Evolutionary conservation across 2,329 filamentous ascomycete genomes (phyloP).

Genomic region (Colletotrichum lini): DNA sequence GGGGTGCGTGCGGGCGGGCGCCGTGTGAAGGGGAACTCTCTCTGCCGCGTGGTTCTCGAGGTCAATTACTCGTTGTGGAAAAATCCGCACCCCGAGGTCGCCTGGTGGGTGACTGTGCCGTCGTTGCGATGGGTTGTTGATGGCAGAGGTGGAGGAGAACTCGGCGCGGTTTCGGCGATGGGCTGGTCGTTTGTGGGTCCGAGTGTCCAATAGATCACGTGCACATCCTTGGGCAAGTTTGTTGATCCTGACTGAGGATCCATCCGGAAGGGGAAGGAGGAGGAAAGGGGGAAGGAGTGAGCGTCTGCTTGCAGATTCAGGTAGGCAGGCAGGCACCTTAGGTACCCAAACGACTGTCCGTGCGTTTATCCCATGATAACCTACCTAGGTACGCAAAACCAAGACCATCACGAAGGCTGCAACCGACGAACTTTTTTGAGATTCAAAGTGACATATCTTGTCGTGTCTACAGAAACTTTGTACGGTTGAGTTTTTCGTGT

Average conservation of each 20-base stretch:
- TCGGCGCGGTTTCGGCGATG: constrained; percentile 41
- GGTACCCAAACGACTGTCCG: neutral
- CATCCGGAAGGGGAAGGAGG: too few species aligned
- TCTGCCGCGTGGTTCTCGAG: neutral
- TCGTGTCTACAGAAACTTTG: neutral
- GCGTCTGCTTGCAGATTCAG: too few species aligned
- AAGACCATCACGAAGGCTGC: neutral
- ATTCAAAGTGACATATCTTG: too few species aligned
- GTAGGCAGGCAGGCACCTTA: too few species aligned
- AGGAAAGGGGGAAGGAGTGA: too few species aligned
- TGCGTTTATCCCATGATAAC: neutral
- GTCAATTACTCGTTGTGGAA: constrained; percentile 7
- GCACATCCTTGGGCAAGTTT: too few species aligned
- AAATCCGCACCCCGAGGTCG: constrained; percentile 13
- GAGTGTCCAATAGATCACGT: neutral
- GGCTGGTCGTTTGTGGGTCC: neutral
- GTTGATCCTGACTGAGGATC: too few species aligned
- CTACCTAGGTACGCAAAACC: neutral
- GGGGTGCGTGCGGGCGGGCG: constrained; percentile 34
- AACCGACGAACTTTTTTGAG: neutral
- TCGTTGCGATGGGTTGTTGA: constrained; percentile 22
- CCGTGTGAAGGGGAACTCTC: neutral
- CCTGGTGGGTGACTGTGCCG: constrained; percentile 1
- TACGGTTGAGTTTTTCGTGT: neutral
- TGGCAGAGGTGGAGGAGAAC: constrained; percentile 18